Base-by-base conservation (phyloP, 1,284 basidiomycete genomes). In the Apiotrichum sp. region DNA sequence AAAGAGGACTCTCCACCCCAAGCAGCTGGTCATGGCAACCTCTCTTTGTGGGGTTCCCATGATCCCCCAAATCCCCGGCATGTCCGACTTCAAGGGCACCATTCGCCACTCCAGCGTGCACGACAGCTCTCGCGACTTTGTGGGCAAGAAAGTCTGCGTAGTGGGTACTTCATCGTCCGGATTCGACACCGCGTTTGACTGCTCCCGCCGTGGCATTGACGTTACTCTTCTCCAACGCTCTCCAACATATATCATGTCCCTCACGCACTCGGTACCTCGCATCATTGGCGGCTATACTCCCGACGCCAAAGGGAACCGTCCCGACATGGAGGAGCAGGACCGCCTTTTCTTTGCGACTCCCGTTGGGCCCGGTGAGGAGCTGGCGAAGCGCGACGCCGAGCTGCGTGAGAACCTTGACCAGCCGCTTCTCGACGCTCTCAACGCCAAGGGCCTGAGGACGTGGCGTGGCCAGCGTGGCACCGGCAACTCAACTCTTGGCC, bases 111-210 rank as follows among this genome's bases (percentile, higher is more conserved):
- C 84, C 5, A 78, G 72, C 3, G 61, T 78, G 42, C 80, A 84
- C 67, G 79, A 79, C 46, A 68, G 63, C 14, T 80, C 80, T 0
- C 65, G 67, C 9, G 80, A 81, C 43, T 81, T 80, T 63, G 61
- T 65, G 4, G 82, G 81, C 31, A 84, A 85, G 73, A 83, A 80
- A 60, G 83, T 82, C 2, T 79, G 80, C 5, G 80, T 86, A 3
- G 74, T 86, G 11, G 84, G 84, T 0, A 78, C 83, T 14, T 82
- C 82, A 41, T 84, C 81, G 16, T 84, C 83, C n/a, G 83, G 80
- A 43, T 65, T 71, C 52, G 62, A 70, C 59, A 77, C 82, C 32
- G 74, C 77, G 7, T 69, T 72, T 43, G 81, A 82, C 57, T 78
- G 77, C 52, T 74, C 71, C n/a, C 71, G 78, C 6, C 71, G 79